Conservation (phyloP, 1,284 basidiomycete genomes). For the Marasmius tenuissimus region DNA sequence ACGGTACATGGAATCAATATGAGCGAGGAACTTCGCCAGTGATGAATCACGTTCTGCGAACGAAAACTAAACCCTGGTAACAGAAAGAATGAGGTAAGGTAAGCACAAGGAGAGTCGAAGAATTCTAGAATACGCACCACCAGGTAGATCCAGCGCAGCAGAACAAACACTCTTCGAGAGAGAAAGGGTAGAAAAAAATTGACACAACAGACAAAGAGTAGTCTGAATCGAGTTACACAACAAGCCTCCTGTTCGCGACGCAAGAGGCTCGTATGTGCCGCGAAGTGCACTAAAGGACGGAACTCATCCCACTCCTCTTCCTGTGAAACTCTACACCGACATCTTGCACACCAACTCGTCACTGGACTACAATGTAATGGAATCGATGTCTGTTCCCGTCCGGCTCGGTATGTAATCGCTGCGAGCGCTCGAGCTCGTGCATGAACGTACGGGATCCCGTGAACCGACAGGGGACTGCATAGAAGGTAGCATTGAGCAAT, state of each 20-base stretch:
- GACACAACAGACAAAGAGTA: slow-evolving; percentile 51
- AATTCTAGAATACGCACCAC: too few relatives aligned
- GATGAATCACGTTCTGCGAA: too few relatives aligned
- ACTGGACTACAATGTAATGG: not conserved
- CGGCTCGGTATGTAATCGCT: not conserved
- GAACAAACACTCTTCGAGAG: slow-evolving; percentile 15
- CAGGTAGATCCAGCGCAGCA: too few relatives aligned
- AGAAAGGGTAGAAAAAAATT: slow-evolving; percentile 23
- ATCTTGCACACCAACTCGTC: slow-evolving; percentile 5
- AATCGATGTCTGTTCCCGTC: not conserved
- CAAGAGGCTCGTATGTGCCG: slow-evolving; percentile 34
- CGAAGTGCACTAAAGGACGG: slow-evolving; percentile 54
- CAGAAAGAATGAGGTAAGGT: too few relatives aligned
- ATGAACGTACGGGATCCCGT: not conserved
- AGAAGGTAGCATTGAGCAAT: not conserved
- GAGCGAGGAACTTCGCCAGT: too few relatives aligned
- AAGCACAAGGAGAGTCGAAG: too few relatives aligned
- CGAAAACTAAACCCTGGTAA: too few relatives aligned
- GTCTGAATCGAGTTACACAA: slow-evolving; percentile 59
- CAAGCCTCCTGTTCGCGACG: slow-evolving; percentile 17
- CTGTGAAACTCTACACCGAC: slow-evolving; percentile 11
- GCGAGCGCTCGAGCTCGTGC: not conserved
- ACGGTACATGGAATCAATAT: too few relatives aligned
- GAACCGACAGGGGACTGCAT: not conserved
- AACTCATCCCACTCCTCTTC: slow-evolving; percentile 1